Conservation (phyloP, 441 rosid species). For the Theobroma grandiflorum region DNA sequence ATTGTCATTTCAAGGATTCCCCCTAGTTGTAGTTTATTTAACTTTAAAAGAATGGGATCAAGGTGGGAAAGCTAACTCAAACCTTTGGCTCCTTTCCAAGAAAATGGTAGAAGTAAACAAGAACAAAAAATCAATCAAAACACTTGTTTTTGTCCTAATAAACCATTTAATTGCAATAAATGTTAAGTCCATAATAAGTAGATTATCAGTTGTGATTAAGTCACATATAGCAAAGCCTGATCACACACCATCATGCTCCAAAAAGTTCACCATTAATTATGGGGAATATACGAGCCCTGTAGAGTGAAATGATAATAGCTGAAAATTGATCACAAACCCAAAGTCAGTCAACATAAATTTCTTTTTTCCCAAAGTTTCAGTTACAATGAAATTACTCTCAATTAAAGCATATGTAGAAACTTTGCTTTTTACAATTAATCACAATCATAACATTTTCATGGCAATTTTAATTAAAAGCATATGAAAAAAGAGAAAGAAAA, state of each 20-base stretch:
- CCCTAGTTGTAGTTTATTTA: not conserved
- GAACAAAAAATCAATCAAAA: not conserved
- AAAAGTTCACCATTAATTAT: not conserved
- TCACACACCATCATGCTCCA: not conserved
- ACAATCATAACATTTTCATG: no score
- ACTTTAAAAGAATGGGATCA: no score
- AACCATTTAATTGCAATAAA: not conserved
- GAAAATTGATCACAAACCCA: not conserved
- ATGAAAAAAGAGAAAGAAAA: no score
- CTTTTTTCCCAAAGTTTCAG: no score
- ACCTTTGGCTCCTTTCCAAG: conserved; percentile 1
- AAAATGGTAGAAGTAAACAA: not conserved
- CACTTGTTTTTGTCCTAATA: not conserved
- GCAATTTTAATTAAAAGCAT: no score
- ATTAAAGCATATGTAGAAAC: no score
- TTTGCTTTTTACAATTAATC: no score
- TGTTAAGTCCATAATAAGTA: not conserved
- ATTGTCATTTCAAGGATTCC: not conserved
- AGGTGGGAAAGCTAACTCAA: not conserved
- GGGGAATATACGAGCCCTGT: not conserved
- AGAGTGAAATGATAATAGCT: no score
- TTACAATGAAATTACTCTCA: no score
- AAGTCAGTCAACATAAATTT: not conserved
- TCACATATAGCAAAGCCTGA: conserved; percentile 12
- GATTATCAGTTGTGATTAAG: not conserved